Base-by-base conservation (phyloP, 2,329 filamentous ascomycete genomes). In the Zymoseptoria pseudotritici region DNA sequence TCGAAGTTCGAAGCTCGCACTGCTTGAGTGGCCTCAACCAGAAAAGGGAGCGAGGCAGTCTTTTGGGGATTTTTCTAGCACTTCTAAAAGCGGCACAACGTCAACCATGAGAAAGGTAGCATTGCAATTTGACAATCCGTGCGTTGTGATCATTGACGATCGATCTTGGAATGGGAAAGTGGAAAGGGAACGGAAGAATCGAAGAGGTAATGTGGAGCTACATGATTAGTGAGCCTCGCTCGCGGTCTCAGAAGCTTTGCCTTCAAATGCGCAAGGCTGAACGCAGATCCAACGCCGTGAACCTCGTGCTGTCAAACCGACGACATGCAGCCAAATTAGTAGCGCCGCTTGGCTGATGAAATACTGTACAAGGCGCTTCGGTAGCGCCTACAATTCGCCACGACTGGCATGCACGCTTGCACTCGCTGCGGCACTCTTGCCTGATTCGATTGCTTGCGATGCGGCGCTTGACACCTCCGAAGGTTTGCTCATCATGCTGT, bases 101-200 rank as follows among this genome's bases (percentile, higher is more conserved):
- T 82, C 86, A 91, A 90, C 88, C 90, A 96, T 86, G 78, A 68
- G 73, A 71, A 74, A 55, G 86, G 86, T 87, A 84, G 84, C 81
- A 88, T 93, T 94, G 92, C 86, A 97, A 96, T 96, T 96, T 96
- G 91, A 97, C 91, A 96, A 46, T 96, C 90, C 88, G 90, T 96
- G 92, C 92, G 52, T 13, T 4, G 13, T 46, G 36, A 46, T 46
- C 36, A 46, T n/a, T 46, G 36, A 46, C 93, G 53, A 21, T 57
- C 63, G 19, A 42, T 20, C 52, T 58, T 21, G 53, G 36, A 55
- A 29, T 50, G 19, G 46, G 19, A 42, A 29, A 52, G 50, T 54
- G 42, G 46, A 49, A 26, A 22, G 19, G 13, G 19, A 42, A 46
- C 11, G 21, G 24, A 24, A 9, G 50, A 54, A 53, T 19, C 51